phyloP scores from a whole-genome alignment of 2,329 filamentous ascomycete genomes.

The Cytospora piceae region DNA sequence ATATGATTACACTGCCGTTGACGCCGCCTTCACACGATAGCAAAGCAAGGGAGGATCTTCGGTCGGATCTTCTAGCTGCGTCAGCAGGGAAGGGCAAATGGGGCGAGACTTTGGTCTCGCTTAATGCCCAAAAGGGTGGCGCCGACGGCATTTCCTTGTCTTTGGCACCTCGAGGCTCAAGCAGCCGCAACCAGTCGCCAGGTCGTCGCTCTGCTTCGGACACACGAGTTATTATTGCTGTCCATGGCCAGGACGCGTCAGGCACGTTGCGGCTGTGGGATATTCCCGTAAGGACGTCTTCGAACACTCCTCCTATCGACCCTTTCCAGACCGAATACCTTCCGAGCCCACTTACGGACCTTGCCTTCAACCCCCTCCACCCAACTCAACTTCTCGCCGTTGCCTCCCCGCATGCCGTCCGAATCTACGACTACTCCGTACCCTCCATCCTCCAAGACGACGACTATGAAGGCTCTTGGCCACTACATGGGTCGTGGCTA shows the following conservation, averaged over 20 bases:
- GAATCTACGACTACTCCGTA: slow-evolving; percentile 64
- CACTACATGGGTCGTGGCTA: slow-evolving; percentile 66
- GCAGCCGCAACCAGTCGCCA: slow-evolving; percentile 41
- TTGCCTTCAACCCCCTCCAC: slow-evolving; percentile 60
- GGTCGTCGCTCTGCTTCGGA: slow-evolving; percentile 36
- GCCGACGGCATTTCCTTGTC: slow-evolving; percentile 62
- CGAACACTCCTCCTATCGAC: slow-evolving; percentile 41
- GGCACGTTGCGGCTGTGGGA: slow-evolving; percentile 64
- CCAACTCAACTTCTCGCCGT: slow-evolving; percentile 62
- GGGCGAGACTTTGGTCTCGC: slow-evolving; percentile 61
- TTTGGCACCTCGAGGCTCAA: slow-evolving; percentile 39
- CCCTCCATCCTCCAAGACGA: slow-evolving; percentile 58
- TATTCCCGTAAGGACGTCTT: slow-evolving; percentile 51
- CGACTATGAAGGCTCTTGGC: slow-evolving; percentile 53
- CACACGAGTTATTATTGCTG: slow-evolving; percentile 59
- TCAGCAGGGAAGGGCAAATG: slow-evolving; percentile 64
- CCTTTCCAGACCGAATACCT: slow-evolving; percentile 66
- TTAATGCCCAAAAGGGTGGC: slow-evolving; percentile 57
- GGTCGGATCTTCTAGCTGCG: slow-evolving; percentile 53
- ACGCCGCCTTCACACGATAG: slow-evolving; percentile 64
- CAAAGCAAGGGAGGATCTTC: slow-evolving; percentile 59
- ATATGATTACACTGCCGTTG: slow-evolving; percentile 62
- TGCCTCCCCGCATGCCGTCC: slow-evolving; percentile 57
- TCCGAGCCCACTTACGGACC: slow-evolving; percentile 55
- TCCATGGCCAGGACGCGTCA: slow-evolving; percentile 62